These are phyloP conservation scores for Kwoniella mangroviensis DNA, from an alignment of 768 basidiomycete genomes.

Conservation along the genomic window DNA sequence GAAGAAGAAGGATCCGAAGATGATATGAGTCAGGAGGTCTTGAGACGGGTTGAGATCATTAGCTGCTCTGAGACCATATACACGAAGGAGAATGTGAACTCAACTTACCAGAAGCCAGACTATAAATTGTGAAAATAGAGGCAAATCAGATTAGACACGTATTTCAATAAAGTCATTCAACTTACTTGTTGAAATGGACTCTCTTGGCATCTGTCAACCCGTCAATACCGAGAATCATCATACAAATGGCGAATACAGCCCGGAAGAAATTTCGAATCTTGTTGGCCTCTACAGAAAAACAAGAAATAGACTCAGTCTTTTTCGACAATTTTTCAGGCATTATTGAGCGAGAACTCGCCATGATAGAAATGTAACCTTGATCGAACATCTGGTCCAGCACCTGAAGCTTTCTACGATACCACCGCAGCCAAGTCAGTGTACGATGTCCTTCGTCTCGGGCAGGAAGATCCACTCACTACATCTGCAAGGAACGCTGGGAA, in stretches of 20 bases:
- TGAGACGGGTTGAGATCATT: background rate
- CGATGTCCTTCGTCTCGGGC: too few species aligned
- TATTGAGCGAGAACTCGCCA: slow-evolving; percentile 11
- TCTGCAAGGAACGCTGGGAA: slow-evolving; percentile 44
- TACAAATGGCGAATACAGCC: slow-evolving; percentile 24
- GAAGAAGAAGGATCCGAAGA: slow-evolving; percentile 35
- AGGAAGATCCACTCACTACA: slow-evolving; percentile 29
- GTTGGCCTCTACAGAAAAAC: slow-evolving; percentile 46
- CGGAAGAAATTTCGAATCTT: slow-evolving; percentile 46
- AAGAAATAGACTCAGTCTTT: too few species aligned
- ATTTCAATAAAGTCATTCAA: too few species aligned
- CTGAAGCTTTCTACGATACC: slow-evolving; percentile 33
- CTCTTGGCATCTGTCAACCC: slow-evolving; percentile 29
- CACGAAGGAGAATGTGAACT: too few species aligned
- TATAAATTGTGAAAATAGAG: background rate
- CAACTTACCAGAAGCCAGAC: slow-evolving; percentile 15
- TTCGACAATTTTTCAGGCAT: background rate
- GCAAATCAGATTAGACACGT: too few species aligned
- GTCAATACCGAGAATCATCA: slow-evolving; percentile 37
- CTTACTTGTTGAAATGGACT: slow-evolving; percentile 33
- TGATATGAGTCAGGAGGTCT: slow-evolving; percentile 32
- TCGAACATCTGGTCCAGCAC: slow-evolving; percentile 47
- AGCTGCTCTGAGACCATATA: background rate
- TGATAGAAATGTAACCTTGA: slow-evolving; percentile 45
- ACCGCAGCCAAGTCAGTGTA: background rate